Conservation (phyloP, 805 yeast species). For the Suhomyces sp. region DNA sequence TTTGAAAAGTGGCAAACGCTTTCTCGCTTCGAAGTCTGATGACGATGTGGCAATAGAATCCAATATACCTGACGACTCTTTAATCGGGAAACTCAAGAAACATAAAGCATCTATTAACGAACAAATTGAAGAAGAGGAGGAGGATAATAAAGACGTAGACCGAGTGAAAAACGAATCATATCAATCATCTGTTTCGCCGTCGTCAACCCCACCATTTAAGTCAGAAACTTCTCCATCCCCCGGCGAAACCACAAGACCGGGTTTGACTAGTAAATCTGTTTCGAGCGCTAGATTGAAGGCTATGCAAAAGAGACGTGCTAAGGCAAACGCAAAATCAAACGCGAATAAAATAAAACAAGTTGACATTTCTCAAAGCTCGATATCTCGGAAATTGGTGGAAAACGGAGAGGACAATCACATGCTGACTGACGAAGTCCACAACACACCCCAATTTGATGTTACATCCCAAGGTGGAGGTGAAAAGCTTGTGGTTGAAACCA, state of each 20-base stretch:
- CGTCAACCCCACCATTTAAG: constrained; percentile 17
- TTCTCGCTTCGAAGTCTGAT: constrained; percentile 52
- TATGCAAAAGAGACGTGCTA: constrained; percentile 89
- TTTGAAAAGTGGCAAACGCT: constrained; percentile 48
- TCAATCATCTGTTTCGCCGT: constrained; percentile 14
- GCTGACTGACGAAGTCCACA: constrained; percentile 1
- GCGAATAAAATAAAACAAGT: constrained; percentile 48
- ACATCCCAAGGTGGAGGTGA: constrained; percentile 79
- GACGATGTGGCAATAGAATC: constrained; percentile 24
- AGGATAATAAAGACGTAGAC: constrained; percentile 5
- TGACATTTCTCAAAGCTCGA: constrained; percentile 69
- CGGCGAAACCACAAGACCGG: constrained; percentile 2
- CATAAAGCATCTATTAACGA: constrained; percentile 44
- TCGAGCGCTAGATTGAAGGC: constrained; percentile 82
- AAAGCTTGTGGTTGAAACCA: constrained; percentile 81
- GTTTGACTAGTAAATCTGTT: constrained; percentile 27
- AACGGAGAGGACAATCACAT: constrained; percentile 31
- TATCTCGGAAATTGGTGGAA: constrained; percentile 52
- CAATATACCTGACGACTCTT: constrained; percentile 38
- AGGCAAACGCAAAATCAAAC: constrained; percentile 57
- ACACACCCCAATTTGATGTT: constrained; percentile 49
- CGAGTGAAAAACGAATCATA: constrained; percentile 10
- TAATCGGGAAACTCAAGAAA: constrained; percentile 48
- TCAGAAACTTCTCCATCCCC: constrained; percentile 6
- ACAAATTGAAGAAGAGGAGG: constrained; percentile 11